Evolutionary conservation across 2,329 filamentous ascomycete species (phyloP).

Genomic region (Colletotrichum sp.): DNA sequence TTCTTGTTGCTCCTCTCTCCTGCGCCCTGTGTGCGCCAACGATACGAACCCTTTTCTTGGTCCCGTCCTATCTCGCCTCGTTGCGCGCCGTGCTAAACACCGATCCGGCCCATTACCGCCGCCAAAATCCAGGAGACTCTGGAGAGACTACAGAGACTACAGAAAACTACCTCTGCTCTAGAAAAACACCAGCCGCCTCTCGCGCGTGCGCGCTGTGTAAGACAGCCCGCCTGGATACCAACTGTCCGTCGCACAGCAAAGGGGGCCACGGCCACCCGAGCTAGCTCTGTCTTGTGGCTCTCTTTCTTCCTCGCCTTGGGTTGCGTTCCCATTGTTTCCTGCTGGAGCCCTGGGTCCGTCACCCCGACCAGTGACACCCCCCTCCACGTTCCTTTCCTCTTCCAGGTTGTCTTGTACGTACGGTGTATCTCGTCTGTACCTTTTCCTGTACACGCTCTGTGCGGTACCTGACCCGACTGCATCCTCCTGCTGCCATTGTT

Average conservation of each 20-base stretch:
- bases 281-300: not conserved
- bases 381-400: not conserved
- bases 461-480: not conserved
- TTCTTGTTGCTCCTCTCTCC: not conserved
- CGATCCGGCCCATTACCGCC: not conserved
- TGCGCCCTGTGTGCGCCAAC: not conserved
- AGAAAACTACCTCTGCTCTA: not conserved
- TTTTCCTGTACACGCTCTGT: not conserved
- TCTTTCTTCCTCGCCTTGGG: not conserved
- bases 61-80: not conserved
- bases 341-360: not conserved
- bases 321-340: constrained; percentile 8
- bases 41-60: not conserved
- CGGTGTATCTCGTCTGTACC: not conserved
- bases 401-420: not conserved
- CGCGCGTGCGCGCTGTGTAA: not conserved
- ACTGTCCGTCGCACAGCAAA: not conserved
- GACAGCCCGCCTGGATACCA: not conserved
- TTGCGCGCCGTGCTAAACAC: not conserved
- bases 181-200: not conserved
- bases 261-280: constrained; percentile 1
- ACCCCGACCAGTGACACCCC: not conserved
- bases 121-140: not conserved
- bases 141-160: not conserved
- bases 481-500: not conserved